Conservation (phyloP, 78 protist species). For the Monosiga brevicollis region DNA sequence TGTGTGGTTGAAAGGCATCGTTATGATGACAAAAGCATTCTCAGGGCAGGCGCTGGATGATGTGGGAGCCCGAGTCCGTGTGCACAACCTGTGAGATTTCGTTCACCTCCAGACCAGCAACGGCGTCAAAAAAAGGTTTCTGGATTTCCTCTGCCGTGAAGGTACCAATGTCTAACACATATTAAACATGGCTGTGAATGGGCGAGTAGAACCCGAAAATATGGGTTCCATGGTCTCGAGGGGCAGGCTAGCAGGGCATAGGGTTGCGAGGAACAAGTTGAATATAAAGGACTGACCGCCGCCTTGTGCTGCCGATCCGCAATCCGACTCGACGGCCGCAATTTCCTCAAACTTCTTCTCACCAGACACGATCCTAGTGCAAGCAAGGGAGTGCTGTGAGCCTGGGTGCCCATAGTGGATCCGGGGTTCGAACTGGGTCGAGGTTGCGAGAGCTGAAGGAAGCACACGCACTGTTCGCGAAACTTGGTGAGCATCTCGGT, state of each 20-base stretch:
- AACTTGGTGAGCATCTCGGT: neutral
- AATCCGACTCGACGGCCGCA: neutral
- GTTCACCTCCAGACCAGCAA: neutral
- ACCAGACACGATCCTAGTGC: neutral
- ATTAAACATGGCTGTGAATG: neutral
- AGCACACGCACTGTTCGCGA: neutral
- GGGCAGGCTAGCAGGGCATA: neutral
- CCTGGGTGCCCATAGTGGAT: neutral
- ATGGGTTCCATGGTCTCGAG: neutral
- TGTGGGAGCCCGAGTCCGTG: neutral
- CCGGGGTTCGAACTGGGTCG: neutral
- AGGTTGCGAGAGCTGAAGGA: neutral
- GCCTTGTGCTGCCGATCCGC: neutral
- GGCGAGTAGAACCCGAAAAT: neutral
- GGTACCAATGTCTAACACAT: neutral
- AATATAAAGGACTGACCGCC: neutral
- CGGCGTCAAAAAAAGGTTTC: neutral
- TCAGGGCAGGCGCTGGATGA: neutral
- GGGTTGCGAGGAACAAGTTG: neutral
- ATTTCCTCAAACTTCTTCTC: neutral
- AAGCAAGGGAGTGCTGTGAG: neutral
- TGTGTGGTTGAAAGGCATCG: too few species aligned
- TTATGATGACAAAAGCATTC: too few species aligned
- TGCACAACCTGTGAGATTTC: neutral
- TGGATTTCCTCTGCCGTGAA: neutral